phyloP scores from a whole-genome alignment of 805 yeast species.

The Saturnispora bothae region DNA sequence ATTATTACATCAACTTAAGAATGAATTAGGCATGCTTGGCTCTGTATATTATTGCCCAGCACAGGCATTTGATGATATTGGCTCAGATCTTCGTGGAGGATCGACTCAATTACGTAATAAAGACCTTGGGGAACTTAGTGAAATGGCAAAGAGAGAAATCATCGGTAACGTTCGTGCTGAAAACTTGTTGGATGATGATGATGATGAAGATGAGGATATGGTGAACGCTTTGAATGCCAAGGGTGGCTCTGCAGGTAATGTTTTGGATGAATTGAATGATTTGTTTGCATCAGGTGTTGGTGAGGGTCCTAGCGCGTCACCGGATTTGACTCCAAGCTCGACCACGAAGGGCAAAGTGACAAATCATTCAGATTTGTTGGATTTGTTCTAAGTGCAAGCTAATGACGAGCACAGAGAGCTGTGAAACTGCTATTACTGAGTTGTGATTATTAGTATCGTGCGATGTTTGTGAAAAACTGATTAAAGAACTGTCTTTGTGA shows the following conservation, averaged over 20 bases:
- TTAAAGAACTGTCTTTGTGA: no score
- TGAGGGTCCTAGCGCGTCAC: slow-evolving; percentile 4
- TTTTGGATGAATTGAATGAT: slow-evolving; percentile 68
- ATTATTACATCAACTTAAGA: slow-evolving; percentile 54
- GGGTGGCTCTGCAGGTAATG: slow-evolving; percentile 27
- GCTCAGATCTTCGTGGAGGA: neutral
- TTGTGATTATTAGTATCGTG: no score
- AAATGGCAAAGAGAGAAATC: slow-evolving; percentile 67
- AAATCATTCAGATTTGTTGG: slow-evolving; percentile 10
- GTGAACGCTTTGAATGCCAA: slow-evolving; percentile 13
- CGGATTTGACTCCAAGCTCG: slow-evolving; percentile 1
- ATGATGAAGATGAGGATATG: slow-evolving; percentile 32
- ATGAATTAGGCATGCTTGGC: slow-evolving; percentile 75
- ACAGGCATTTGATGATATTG: slow-evolving; percentile 28
- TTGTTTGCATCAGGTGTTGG: slow-evolving; percentile 47
- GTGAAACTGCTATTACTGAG: no score
- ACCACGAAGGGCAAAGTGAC: neutral
- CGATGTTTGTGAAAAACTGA: no score
- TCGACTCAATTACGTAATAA: slow-evolving; percentile 29
- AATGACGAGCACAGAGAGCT: no score
- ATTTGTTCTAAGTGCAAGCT: slow-evolving; percentile 5
- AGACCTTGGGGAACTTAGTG: slow-evolving; percentile 68
- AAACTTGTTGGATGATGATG: slow-evolving; percentile 78
- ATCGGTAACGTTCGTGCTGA: slow-evolving; percentile 53
- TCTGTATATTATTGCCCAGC: slow-evolving; percentile 87